A percentile compares a stretch with the other conserved stretches of the same genome.
Evolutionary conservation across 148 eudicot genomes (phyloP).

Genomic region (Rhododendron williamsianum): DNA sequence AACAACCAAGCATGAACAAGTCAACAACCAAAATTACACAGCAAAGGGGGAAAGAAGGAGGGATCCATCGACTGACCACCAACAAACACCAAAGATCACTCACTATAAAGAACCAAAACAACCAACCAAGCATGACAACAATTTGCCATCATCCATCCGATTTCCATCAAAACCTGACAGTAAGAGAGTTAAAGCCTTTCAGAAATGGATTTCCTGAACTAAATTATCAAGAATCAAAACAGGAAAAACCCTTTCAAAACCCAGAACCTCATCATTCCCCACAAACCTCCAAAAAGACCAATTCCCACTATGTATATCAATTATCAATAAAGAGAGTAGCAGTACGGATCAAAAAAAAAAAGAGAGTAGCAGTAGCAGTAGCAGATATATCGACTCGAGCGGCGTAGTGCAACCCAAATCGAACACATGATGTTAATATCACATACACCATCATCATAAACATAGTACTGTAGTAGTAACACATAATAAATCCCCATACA

Average conservation of each 20-base stretch:
- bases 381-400: background rate
- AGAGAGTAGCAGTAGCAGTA: too few relatives aligned
- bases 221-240: background rate
- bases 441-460: background rate
- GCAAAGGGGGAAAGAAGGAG: background rate
- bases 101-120: too few relatives aligned
- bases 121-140: background rate
- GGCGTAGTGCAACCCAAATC: too few relatives aligned
- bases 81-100: too few relatives aligned
- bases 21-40: background rate
- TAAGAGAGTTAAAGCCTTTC: background rate
- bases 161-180: background rate
- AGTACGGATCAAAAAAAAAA: too few relatives aligned
- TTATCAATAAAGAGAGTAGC: too few relatives aligned
- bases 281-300: too few relatives aligned
- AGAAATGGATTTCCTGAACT: background rate
- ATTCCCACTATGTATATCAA: too few relatives aligned
- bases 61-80: too few relatives aligned
- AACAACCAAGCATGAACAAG: background rate
- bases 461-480: too few relatives aligned
- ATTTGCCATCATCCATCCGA: background rate
- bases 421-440: background rate
- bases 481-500: background rate
- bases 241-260: background rate
- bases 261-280: background rate